Evolutionary conservation across 805 yeast species (phyloP).

Genomic region (Pichia membranifaciens): DNA sequence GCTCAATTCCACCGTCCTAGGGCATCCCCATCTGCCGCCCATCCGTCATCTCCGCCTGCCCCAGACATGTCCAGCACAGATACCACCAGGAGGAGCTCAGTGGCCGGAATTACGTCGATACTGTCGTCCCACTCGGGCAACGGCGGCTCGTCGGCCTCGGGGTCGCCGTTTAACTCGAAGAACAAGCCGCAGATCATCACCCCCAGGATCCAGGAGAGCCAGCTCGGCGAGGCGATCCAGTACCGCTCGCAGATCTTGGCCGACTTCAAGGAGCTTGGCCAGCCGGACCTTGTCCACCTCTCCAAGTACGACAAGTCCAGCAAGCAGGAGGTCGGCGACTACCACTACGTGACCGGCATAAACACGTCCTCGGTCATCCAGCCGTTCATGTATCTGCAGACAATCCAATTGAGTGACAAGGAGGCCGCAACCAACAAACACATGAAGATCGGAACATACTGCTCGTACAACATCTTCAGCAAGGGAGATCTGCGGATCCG

Average conservation of each 20-base stretch:
- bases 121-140: constrained; percentile 1
- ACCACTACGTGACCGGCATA: constrained; percentile 49
- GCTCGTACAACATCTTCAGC: constrained; percentile 69
- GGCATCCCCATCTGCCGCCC: too few relatives aligned
- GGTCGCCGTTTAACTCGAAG: constrained; percentile 10
- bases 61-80: constrained; percentile 3
- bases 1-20: background rate
- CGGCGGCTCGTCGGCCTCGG: background rate
- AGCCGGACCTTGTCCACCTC: constrained; percentile 65
- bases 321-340: constrained; percentile 46
- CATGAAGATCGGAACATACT: constrained; percentile 44
- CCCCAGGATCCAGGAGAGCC: constrained; percentile 40
- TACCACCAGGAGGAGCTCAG: constrained; percentile 8
- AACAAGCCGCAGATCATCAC: constrained; percentile 19
- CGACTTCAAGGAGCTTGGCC: constrained; percentile 54
- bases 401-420: constrained; percentile 35
- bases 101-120: constrained; percentile 1
- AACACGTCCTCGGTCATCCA: constrained; percentile 49
- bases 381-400: constrained; percentile 50
- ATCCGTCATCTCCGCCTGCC: too few relatives aligned
- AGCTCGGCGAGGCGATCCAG: constrained; percentile 46
- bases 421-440: constrained; percentile 25
- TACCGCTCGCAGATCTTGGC: constrained; percentile 41
- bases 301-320: constrained; percentile 38
- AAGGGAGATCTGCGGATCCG: constrained; percentile 69